Evolutionary conservation across 1,284 basidiomycete species (phyloP).

Genomic region (Paramarasmius palmivorus): DNA sequence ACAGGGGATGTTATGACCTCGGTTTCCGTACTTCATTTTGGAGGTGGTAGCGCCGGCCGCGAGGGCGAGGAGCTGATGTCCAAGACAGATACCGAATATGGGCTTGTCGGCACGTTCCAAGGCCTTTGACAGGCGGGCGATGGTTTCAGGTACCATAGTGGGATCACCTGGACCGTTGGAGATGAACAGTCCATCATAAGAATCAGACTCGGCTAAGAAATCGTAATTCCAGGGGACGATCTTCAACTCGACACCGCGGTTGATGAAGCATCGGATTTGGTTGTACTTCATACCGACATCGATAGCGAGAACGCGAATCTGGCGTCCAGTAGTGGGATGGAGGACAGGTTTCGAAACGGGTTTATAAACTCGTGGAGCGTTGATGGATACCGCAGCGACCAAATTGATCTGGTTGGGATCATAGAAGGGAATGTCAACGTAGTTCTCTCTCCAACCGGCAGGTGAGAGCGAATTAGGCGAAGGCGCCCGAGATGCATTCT

Average conservation of each 20-base stretch:
- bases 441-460: constrained; percentile 78
- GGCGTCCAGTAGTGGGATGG: constrained; percentile 79
- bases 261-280: constrained; percentile 96
- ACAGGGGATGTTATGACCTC: constrained; percentile 98
- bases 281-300: constrained; percentile 99
- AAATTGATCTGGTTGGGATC: constrained; percentile 93
- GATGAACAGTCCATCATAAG: constrained; percentile 94
- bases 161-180: constrained; percentile 99
- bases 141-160: constrained; percentile 78
- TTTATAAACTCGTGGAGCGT: constrained; percentile 71
- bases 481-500: constrained; percentile 50
- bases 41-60: constrained; percentile 93
- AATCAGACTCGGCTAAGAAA: constrained; percentile 74
- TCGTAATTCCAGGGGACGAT: constrained; percentile 98
- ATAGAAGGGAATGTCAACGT: constrained; percentile 78
- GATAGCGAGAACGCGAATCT: constrained; percentile 85
- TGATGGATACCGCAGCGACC: constrained; percentile 86
- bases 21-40: constrained; percentile 99
- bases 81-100: constrained; percentile 98
- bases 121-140: constrained; percentile 70
- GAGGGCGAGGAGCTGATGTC: constrained; percentile 95
- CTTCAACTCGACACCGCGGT: constrained; percentile 94
- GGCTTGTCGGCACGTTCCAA: constrained; percentile 79
- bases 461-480: constrained; percentile 45
- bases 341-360: constrained; percentile 57